Base-by-base conservation (phyloP, 805 yeast genomes). In the Candida michaelii region DNA sequence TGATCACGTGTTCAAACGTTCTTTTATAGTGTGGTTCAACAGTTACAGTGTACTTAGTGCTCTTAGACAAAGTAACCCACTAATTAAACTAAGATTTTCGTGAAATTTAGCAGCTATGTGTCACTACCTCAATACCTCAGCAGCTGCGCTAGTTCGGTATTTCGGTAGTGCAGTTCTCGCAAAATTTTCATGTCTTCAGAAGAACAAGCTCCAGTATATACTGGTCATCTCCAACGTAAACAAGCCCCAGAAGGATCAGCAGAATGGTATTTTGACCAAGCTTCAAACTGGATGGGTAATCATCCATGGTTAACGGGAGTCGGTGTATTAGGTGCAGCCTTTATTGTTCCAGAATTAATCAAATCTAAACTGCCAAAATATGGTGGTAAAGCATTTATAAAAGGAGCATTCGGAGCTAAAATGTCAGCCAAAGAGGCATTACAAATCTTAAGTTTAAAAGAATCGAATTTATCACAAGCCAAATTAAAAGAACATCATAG, bases 351-450 rank as follows among this genome's bases (percentile, higher is more conserved):
- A 2, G 90, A 90, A 3, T 63, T 79, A 10, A 77, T 82, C 62
- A 85, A 82, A 60, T 64, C 77, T 3, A 77, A 74, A 48, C 84
- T 81, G 48, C 85, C 89, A n/a, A 85, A 88, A 30, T 59, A 77
- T 16, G 71, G 73, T 43, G 85, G 85, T 9, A 77, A 80, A 50
- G 80, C 84, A 15, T 91, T 82, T 57, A 69, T 74, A 59, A 88
- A 82, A 60, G 99, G 98, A 44, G 88, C 96, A 1, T 91, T 91
- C 65, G 97, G 90, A 27, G 62, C 79, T n/a, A 93, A 91, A 63
- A 89, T 91, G 96, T 76, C 77, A 45, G 83, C 90, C 34, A 83
- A 79, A 53, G 99, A 91, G 60, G 97, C 97, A 3, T 73, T 89
- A 47, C 89, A 80, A 58, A 86, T 91, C 23, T 76, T 91, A 53